Evolutionary conservation across 768 basidiomycete species (phyloP).

Genomic region (Aureoboletus auriporus): DNA sequence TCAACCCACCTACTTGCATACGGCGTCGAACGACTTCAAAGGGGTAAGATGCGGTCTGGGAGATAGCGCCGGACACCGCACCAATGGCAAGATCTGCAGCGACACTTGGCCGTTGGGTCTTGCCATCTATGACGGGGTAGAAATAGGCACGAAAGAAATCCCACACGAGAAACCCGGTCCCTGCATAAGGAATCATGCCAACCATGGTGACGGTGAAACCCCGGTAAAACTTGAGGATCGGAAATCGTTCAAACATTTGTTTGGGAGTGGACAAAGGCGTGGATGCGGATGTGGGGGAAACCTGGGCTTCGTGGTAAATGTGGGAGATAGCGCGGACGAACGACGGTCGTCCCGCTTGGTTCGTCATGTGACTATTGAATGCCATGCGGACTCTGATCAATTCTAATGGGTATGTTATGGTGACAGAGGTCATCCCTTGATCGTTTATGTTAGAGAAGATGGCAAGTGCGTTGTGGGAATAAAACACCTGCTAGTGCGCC

Average conservation of each 20-base stretch:
- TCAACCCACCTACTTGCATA: constrained; percentile 93
- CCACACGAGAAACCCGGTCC: constrained; percentile 92
- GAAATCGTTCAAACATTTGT: constrained; percentile 54
- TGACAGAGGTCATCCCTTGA: constrained; percentile 80
- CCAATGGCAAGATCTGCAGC: constrained; percentile 76
- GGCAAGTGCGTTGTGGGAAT: neutral
- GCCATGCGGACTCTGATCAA: constrained; percentile 95
- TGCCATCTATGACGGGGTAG: constrained; percentile 43
- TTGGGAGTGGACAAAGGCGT: constrained; percentile 16
- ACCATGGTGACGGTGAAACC: constrained; percentile 91
- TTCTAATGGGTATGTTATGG: constrained; percentile 94
- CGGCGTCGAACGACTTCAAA: constrained; percentile 89
- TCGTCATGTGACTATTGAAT: constrained; percentile 38
- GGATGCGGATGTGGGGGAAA: constrained; percentile 18
- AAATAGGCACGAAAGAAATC: constrained; percentile 66
- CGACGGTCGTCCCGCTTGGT: constrained; percentile 39
- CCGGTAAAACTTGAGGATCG: constrained; percentile 89
- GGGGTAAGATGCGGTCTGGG: constrained; percentile 91
- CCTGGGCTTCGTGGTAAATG: constrained; percentile 67
- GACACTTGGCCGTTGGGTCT: constrained; percentile 37
- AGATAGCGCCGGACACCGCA: constrained; percentile 77
- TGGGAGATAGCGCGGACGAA: constrained; percentile 52
- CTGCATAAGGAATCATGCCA: constrained; percentile 95
- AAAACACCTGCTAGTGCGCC: constrained; percentile 81
- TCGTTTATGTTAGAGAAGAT: neutral